Conservation (phyloP, 2,329 filamentous ascomycete genomes). For the Scopulariopsis brevicaulis region DNA sequence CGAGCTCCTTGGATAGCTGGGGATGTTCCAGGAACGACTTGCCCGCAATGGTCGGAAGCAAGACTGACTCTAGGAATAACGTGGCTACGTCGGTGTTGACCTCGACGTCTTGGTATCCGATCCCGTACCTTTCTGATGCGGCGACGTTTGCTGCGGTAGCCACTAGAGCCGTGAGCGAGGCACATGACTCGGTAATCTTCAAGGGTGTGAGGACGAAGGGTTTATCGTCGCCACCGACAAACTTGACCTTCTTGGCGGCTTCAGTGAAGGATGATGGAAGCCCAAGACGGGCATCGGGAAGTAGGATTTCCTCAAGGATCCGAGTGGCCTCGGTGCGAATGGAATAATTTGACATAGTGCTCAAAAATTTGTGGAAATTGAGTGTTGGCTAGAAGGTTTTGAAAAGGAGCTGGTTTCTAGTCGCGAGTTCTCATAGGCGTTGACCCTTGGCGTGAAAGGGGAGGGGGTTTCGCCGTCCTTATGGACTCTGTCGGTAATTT, state of each 20-base stretch:
- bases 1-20: constrained; percentile 12
- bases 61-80: constrained; percentile 5
- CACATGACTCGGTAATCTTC: constrained; percentile 31
- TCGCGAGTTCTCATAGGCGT: not conserved
- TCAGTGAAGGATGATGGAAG: not conserved
- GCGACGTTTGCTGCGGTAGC: constrained; percentile 6
- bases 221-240: constrained; percentile 11
- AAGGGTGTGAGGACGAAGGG: constrained; percentile 17
- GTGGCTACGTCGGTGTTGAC: constrained; percentile 7
- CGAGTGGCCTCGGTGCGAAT: not conserved
- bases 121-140: constrained; percentile 5
- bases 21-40: constrained; percentile 9
- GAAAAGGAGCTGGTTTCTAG: not conserved
- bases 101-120: constrained; percentile 4
- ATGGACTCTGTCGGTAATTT: not conserved
- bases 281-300: not conserved
- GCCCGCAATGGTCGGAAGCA: constrained; percentile 6
- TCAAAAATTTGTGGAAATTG: not conserved
- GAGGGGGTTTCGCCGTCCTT: not conserved
- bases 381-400: not conserved
- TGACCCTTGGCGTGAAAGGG: not conserved
- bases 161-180: constrained; percentile 19
- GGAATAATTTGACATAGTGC: not conserved
- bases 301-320: constrained; percentile 1
- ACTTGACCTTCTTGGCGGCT: not conserved